A percentile compares a stretch with the other conserved stretches of the same genome.
Evolutionary conservation across 495 filamentous ascomycete genomes (phyloP).

Genomic region (Penicillium mononematosum): DNA sequence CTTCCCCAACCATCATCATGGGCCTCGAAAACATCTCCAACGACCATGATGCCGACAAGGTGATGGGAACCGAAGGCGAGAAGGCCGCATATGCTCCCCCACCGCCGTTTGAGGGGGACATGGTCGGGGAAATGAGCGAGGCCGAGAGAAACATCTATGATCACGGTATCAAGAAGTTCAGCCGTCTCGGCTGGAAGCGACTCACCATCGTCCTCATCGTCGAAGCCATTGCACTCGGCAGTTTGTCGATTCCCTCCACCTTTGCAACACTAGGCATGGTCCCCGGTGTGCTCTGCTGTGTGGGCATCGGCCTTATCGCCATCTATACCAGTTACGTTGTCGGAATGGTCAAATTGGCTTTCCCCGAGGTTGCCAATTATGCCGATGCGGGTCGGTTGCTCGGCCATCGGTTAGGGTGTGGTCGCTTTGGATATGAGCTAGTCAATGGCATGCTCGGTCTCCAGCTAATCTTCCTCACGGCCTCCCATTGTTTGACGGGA

Average conservation of each 20-base stretch:
- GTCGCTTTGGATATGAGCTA: slow-evolving; percentile 58
- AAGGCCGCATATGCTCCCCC: slow-evolving; percentile 21
- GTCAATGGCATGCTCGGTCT: slow-evolving; percentile 58
- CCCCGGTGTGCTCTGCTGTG: slow-evolving; percentile 48
- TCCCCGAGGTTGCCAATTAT: slow-evolving; percentile 63
- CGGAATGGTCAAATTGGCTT: slow-evolving; percentile 66
- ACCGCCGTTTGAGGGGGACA: slow-evolving; percentile 29
- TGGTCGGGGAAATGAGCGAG: slow-evolving; percentile 36
- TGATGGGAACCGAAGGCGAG: slow-evolving; percentile 21
- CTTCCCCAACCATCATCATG: slow-evolving; percentile 18
- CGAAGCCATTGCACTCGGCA: slow-evolving; percentile 63
- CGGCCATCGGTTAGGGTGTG: slow-evolving; percentile 44
- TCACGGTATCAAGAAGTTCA: slow-evolving; percentile 33
- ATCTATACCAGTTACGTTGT: slow-evolving; percentile 73
- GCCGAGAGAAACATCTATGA: slow-evolving; percentile 30
- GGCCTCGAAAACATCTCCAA: slow-evolving; percentile 28
- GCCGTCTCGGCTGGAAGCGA: slow-evolving; percentile 40
- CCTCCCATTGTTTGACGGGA: slow-evolving; percentile 68
- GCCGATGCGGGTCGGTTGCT: slow-evolving; percentile 66
- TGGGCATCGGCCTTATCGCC: slow-evolving; percentile 60
- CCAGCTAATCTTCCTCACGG: slow-evolving; percentile 67
- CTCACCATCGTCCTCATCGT: slow-evolving; percentile 54
- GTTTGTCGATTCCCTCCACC: slow-evolving; percentile 56
- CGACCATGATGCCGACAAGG: slow-evolving; percentile 24
- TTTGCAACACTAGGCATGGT: slow-evolving; percentile 67